phyloP scores from a whole-genome alignment of 768 basidiomycete species.

The Panellus pusillus region DNA sequence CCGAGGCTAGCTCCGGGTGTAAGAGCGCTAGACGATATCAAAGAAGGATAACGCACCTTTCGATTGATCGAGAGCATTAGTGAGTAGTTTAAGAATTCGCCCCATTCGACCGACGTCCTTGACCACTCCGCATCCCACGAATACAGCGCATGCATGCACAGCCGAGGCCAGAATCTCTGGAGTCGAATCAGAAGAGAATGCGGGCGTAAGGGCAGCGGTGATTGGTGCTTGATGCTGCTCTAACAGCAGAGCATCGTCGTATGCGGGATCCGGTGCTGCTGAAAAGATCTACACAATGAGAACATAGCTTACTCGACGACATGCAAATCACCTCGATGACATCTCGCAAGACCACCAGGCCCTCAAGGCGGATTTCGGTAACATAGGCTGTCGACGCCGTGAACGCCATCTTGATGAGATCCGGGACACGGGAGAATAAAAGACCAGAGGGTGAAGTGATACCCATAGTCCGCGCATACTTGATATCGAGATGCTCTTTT shows the following conservation, averaged over 20 bases:
- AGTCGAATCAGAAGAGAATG: slow-evolving; percentile 92
- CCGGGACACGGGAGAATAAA: slow-evolving; percentile 82
- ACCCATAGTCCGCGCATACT: slow-evolving; percentile 63
- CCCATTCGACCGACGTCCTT: slow-evolving; percentile 92
- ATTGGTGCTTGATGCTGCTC: slow-evolving; percentile 99
- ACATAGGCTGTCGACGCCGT: slow-evolving; percentile 96
- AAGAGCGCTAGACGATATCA: not conserved
- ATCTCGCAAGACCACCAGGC: slow-evolving; percentile 84
- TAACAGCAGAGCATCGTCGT: slow-evolving; percentile 83
- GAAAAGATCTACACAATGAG: slow-evolving; percentile 72
- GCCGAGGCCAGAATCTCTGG: slow-evolving; percentile 94
- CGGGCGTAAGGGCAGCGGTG: slow-evolving; percentile 94
- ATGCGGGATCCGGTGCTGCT: slow-evolving; percentile 85
- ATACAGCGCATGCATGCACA: slow-evolving; percentile 90
- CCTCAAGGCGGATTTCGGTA: slow-evolving; percentile 91
- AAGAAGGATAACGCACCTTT: slow-evolving; percentile 55
- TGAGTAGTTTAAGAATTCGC: slow-evolving; percentile 86
- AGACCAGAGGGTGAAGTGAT: slow-evolving; percentile 54
- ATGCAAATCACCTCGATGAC: slow-evolving; percentile 74
- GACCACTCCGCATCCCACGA: slow-evolving; percentile 93
- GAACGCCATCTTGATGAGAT: slow-evolving; percentile 97
- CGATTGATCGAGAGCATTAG: slow-evolving; percentile 84
- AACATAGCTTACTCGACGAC: not conserved
- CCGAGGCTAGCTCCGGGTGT: slow-evolving; percentile 57
- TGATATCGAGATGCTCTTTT: slow-evolving; percentile 81